Base-by-base conservation (phyloP, 2,329 filamentous ascomycete genomes). In the Scedosporium apiospermum region DNA sequence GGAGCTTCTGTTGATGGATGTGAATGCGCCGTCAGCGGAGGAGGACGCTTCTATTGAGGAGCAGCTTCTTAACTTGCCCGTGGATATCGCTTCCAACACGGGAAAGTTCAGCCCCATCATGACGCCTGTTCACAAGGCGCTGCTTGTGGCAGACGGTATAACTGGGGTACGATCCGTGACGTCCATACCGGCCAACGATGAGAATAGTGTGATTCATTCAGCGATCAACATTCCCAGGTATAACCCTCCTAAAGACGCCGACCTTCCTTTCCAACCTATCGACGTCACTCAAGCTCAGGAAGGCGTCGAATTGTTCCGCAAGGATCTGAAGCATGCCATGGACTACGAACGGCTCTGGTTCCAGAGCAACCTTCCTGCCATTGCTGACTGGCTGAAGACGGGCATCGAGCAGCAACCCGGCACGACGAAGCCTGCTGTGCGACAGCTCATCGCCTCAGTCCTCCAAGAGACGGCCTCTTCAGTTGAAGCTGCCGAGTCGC, bases 111-210 rank as follows among this genome's bases (percentile, higher is more conserved):
- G 86, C 12, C 82, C 86, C 16, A 80, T 95, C 51, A 85, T 86
- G 6, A 91, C 91, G 55, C 93, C 93, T 0, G 91, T 97, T 1
- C 93, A 98, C 71, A 90, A 88, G 70, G 85, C 88, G 0, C 75
- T 97, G 16, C 69, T 97, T 9, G 82, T 96, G 7, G 87, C 86
- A 0, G 82, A 90, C 58, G 92, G 91, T 0, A 75, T 96, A 2
- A 77, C 83, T 61, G 91, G 89, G 6, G 84, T 88, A 1, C 79
- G 87, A 4, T 77, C 81, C 1, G 67, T 84, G 6, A 72, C 81
- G 5, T 69, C 77, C 7, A 70, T 82, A 57, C 74, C 78, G 18
- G 65, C 77, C 42, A 58, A 75, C 1, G 71, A 75, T 64, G 71
- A 71, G 67, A 66, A 70, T 64, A 74, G 74, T 62, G 76, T 74